phyloP scores from a whole-genome alignment of 441 rosid genomes.

The Adansonia gregorii region DNA sequence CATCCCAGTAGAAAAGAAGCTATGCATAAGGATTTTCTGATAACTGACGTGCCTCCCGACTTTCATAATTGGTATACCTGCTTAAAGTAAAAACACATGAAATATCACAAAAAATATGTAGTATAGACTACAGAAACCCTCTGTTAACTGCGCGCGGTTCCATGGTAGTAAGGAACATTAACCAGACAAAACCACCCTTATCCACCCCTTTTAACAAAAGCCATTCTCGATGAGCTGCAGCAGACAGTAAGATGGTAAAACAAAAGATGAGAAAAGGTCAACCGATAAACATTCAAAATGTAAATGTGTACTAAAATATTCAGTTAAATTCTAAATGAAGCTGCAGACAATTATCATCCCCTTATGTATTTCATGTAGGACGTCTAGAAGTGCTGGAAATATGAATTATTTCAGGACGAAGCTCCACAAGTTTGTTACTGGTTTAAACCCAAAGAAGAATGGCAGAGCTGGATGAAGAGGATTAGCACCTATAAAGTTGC shows the following conservation, averaged over 20 bases:
- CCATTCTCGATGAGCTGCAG: constrained; percentile 91
- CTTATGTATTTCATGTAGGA: neutral
- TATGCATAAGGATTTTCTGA: constrained; percentile 87
- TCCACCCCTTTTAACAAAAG: constrained; percentile 82
- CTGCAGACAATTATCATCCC: neutral
- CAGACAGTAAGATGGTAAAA: constrained; percentile 21
- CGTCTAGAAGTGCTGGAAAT: neutral
- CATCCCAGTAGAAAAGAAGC: constrained; percentile 92
- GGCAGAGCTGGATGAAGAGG: neutral
- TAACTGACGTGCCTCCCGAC: constrained; percentile 72
- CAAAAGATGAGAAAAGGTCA: constrained; percentile 14
- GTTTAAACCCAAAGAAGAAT: neutral
- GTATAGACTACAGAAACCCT: constrained; percentile 2
- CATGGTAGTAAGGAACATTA: constrained; percentile 39
- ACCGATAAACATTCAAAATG: constrained; percentile 10
- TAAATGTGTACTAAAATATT: neutral
- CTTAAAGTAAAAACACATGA: constrained; percentile 26
- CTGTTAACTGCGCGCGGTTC: neutral
- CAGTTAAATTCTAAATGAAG: constrained; percentile 14
- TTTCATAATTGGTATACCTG: constrained; percentile 92
- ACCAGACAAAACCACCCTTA: constrained; percentile 89
- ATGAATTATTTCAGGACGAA: constrained; percentile 9
- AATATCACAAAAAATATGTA: constrained; percentile 25
- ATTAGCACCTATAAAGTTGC: neutral
- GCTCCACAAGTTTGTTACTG: neutral